A percentile compares a stretch with the other conserved stretches of the same genome.
Conservation (phyloP, 2,329 filamentous ascomycete genomes). For the Ceratocystis cubensis region DNA sequence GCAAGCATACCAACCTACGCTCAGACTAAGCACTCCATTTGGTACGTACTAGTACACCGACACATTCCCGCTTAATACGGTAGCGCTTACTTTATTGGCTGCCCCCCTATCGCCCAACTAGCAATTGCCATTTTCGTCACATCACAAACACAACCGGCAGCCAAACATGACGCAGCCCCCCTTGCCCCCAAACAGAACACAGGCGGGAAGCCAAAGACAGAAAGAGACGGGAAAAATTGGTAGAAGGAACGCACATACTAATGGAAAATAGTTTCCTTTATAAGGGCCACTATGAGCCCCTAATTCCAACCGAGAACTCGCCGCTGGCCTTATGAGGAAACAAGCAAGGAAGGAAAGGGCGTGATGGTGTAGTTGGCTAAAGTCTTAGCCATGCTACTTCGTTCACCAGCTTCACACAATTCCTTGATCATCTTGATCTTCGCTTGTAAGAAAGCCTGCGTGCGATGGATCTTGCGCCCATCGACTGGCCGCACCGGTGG, state of each 20-base stretch:
- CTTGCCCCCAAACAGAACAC: not conserved
- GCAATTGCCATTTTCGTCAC: constrained; percentile 2
- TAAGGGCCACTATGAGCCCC: not conserved
- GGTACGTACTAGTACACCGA: not conserved
- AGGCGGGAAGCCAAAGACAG: not conserved
- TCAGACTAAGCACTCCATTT: not conserved
- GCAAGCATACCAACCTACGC: no score
- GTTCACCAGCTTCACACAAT: not conserved
- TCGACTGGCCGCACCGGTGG: constrained; percentile 13
- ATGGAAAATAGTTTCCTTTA: constrained; percentile 6
- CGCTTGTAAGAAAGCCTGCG: not conserved
- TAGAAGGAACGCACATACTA: not conserved
- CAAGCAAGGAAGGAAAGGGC: constrained; percentile 2
- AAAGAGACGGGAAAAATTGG: not conserved
- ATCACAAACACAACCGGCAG: not conserved
- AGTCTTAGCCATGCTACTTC: not conserved
- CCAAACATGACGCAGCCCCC: constrained; percentile 2
- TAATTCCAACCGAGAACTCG: constrained; percentile 11
- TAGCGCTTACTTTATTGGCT: not conserved
- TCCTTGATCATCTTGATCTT: not conserved
- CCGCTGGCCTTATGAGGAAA: constrained; percentile 8
- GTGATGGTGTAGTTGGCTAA: constrained; percentile 10
- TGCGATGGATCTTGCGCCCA: constrained; percentile 4
- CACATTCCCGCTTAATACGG: not conserved
- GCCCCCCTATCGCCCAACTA: not conserved